A percentile compares a stretch with the other conserved stretches of the same genome.
phyloP scores from a whole-genome alignment of 148 eudicot genomes.

The Cornus suecica region DNA sequence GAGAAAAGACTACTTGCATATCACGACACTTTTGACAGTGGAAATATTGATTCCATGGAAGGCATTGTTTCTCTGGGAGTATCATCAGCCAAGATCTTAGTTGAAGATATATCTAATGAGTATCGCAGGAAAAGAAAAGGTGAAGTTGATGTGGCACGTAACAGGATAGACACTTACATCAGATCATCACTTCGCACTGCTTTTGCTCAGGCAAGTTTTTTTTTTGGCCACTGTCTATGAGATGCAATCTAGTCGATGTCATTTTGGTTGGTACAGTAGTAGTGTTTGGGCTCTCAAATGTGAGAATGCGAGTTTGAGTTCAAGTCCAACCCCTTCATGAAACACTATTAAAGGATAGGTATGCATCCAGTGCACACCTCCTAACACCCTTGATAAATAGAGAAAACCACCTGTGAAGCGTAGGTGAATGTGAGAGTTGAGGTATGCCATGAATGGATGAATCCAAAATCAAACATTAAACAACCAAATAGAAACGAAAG shows the following conservation, averaged over 20 bases:
- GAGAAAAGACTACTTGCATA: constrained; percentile 97
- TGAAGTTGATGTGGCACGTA: constrained; percentile 91
- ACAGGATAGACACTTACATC: constrained; percentile 93
- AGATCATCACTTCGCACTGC: constrained; percentile 98
- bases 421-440: not conserved
- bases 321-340: too few species aligned
- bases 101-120: constrained; percentile 96
- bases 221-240: not conserved
- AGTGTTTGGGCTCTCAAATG: too few species aligned
- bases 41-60: constrained; percentile 82
- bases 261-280: too few species aligned
- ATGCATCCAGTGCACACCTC: too few species aligned
- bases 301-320: too few species aligned
- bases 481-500: not conserved
- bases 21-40: constrained; percentile 87
- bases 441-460: not conserved
- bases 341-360: too few species aligned
- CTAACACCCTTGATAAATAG: too few species aligned
- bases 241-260: not conserved
- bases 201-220: constrained; percentile 89
- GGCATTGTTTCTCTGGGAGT: constrained; percentile 82
- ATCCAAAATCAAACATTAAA: too few species aligned
- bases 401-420: not conserved
- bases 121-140: constrained; percentile 86
- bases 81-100: constrained; percentile 80